Percentiles rank a stretch among this genome's conserved stretches.
These are phyloP conservation scores for Clarireedia monteithiana DNA, from an alignment of 2,329 filamentous ascomycete genomes.

Conservation along the genomic window DNA sequence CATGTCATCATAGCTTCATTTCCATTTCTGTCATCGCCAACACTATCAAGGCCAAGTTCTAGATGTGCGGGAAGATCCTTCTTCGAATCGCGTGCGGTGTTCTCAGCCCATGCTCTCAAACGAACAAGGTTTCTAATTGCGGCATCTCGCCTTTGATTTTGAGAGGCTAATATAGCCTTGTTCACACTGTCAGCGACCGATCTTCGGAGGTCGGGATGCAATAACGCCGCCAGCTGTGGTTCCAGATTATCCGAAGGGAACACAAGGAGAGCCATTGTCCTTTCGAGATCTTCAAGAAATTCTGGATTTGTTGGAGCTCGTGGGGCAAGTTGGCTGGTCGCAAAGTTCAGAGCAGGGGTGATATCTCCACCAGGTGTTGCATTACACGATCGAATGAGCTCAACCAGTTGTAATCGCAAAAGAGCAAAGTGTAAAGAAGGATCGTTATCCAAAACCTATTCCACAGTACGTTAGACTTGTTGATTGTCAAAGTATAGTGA, in stretches of 20 bases:
- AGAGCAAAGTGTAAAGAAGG: slow-evolving; percentile 81
- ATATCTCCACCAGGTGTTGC: slow-evolving; percentile 63
- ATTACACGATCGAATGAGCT: slow-evolving; percentile 77
- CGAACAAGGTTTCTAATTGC: slow-evolving; percentile 75
- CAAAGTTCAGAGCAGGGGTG: slow-evolving; percentile 69
- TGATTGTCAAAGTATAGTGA: not conserved
- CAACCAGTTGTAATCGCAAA: slow-evolving; percentile 83
- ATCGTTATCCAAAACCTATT: slow-evolving; percentile 72
- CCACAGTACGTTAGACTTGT: not conserved
- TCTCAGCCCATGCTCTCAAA: slow-evolving; percentile 78
- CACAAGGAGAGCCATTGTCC: slow-evolving; percentile 86
- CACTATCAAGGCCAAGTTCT: slow-evolving; percentile 26
- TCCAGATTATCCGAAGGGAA: slow-evolving; percentile 77
- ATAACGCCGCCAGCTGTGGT: slow-evolving; percentile 64
- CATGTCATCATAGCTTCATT: slow-evolving; percentile 28
- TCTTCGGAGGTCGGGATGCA: slow-evolving; percentile 72
- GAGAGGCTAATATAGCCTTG: slow-evolving; percentile 70
- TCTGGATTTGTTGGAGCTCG: slow-evolving; percentile 73
- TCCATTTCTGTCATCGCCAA: slow-evolving; percentile 20
- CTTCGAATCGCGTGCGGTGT: slow-evolving; percentile 27
- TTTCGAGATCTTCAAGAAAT: slow-evolving; percentile 81
- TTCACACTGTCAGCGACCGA: slow-evolving; percentile 87
- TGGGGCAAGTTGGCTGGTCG: slow-evolving; percentile 78
- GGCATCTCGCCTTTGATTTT: slow-evolving; percentile 68
- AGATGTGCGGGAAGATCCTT: slow-evolving; percentile 27